These are phyloP conservation scores for Picochlorum sp. DNA, from an alignment of 139 green algal genomes.

Conservation along the genomic window DNA sequence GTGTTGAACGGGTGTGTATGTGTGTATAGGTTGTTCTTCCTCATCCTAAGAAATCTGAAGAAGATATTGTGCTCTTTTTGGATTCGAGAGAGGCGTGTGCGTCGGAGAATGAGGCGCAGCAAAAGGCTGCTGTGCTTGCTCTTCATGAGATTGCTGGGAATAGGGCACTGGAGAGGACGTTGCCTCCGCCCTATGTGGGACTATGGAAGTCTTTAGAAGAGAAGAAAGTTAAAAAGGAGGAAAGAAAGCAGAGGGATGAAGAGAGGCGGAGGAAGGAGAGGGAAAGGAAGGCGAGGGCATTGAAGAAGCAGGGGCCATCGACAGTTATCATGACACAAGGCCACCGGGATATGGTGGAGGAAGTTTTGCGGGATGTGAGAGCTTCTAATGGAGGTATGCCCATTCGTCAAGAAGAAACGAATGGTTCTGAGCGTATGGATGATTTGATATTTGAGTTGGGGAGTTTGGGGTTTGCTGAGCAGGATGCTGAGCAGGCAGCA, in stretches of 20 bases:
- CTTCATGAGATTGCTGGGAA: slow-evolving; percentile 58
- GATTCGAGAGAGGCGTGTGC: slow-evolving; percentile 25
- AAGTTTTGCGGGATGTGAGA: slow-evolving; percentile 15
- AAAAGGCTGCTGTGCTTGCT: slow-evolving; percentile 58
- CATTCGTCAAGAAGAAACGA: not conserved
- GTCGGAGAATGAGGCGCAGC: slow-evolving; percentile 44
- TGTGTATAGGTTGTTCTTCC: slow-evolving; percentile 59
- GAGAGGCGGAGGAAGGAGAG: slow-evolving; percentile 13
- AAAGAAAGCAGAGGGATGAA: slow-evolving; percentile 8
- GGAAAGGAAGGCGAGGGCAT: slow-evolving; percentile 10
- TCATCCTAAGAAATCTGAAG: slow-evolving; percentile 49
- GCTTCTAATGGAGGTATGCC: not conserved
- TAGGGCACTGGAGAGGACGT: slow-evolving; percentile 44
- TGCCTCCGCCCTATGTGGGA: slow-evolving; percentile 42
- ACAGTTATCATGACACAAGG: slow-evolving; percentile 40
- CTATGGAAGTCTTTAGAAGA: slow-evolving; percentile 42
- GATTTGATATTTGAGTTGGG: slow-evolving; percentile 28
- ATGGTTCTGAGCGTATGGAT: not conserved
- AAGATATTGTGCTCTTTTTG: slow-evolving; percentile 70
- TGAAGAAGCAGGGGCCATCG: slow-evolving; percentile 19
- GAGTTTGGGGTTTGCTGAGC: slow-evolving; percentile 43
- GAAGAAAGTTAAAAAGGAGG: slow-evolving; percentile 24
- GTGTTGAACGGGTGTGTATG: slow-evolving; percentile 43
- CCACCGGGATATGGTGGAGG: slow-evolving; percentile 31
- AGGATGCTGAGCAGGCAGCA: slow-evolving; percentile 28